Conservation (phyloP, 1,284 basidiomycete species). For the Schizophyllum commune region DNA sequence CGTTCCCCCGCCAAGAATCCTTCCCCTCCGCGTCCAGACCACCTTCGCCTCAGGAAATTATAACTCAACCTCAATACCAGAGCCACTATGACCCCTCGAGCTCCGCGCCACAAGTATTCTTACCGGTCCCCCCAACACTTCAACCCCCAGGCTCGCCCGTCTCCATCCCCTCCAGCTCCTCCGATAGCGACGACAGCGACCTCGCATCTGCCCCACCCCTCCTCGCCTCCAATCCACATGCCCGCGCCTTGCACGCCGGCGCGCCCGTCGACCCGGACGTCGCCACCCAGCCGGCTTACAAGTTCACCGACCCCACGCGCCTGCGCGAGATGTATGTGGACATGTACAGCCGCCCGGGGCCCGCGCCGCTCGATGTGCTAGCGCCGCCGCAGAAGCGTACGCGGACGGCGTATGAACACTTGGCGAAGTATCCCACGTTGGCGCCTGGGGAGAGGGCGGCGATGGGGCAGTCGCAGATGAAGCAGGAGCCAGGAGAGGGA, state of each 20-base stretch:
- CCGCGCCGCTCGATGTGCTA: not conserved
- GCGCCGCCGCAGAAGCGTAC: not conserved
- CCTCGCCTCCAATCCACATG: not conserved
- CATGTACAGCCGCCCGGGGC: not conserved
- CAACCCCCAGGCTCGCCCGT: not conserved
- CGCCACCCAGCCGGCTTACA: not conserved
- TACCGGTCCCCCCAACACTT: not conserved
- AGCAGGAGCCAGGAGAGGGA: not conserved
- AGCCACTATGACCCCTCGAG: not conserved
- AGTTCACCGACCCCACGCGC: not conserved
- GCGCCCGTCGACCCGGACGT: not conserved
- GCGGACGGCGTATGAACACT: not conserved
- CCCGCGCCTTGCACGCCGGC: not conserved
- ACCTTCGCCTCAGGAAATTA: not conserved
- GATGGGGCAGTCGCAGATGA: not conserved
- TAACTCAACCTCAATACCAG: not conserved
- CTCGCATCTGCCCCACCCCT: not conserved
- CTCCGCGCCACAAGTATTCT: not conserved
- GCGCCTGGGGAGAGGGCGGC: not conserved
- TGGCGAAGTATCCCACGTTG: not conserved
- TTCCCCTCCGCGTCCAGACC: not conserved
- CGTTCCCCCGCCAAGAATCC: not conserved
- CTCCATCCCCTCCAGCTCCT: not conserved
- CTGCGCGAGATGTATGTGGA: not conserved
- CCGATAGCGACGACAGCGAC: not conserved